These are phyloP conservation scores for Coemansia sp. DNA, from an alignment of 371 early-diverging fungal species.

Conservation along the genomic window DNA sequence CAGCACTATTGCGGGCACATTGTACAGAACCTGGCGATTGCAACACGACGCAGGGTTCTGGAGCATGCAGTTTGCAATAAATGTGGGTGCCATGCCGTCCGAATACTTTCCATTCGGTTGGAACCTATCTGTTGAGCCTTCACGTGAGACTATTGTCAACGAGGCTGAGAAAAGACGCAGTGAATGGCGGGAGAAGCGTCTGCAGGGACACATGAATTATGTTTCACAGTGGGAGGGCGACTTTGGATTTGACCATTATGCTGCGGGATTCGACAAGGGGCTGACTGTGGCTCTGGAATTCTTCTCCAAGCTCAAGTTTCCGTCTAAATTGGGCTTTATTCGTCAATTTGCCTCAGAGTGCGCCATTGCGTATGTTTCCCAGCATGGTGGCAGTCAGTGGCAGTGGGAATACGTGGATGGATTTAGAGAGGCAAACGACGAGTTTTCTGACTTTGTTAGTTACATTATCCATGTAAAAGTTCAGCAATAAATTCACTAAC, in stretches of 20 bases:
- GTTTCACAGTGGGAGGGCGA: conserved; percentile 8
- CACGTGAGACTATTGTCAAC: neutral
- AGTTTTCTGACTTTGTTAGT: conserved; percentile 5
- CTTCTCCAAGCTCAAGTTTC: neutral
- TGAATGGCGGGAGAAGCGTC: conserved; percentile 4
- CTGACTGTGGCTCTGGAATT: conserved; percentile 7
- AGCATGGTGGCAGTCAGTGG: conserved; percentile 14
- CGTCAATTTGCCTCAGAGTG: conserved; percentile 5
- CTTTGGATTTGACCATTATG: conserved; percentile 11
- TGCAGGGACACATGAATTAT: conserved; percentile 10
- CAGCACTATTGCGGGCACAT: neutral
- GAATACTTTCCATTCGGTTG: conserved; percentile 11
- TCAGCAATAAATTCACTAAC: too few relatives aligned
- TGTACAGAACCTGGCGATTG: conserved; percentile 14
- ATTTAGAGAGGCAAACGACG: conserved; percentile 16
- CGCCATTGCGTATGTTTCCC: neutral
- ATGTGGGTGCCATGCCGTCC: conserved; percentile 2
- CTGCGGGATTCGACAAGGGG: conserved; percentile 14
- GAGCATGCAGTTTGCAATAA: conserved; percentile 17
- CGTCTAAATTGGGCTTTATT: conserved; percentile 14
- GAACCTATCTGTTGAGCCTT: neutral
- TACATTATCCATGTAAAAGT: too few relatives aligned
- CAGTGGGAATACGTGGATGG: conserved; percentile 17
- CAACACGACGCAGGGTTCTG: conserved; percentile 18
- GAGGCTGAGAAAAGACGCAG: neutral